Conservation (phyloP, 331 rosid genomes). For the Erythrophleum ivorense region DNA sequence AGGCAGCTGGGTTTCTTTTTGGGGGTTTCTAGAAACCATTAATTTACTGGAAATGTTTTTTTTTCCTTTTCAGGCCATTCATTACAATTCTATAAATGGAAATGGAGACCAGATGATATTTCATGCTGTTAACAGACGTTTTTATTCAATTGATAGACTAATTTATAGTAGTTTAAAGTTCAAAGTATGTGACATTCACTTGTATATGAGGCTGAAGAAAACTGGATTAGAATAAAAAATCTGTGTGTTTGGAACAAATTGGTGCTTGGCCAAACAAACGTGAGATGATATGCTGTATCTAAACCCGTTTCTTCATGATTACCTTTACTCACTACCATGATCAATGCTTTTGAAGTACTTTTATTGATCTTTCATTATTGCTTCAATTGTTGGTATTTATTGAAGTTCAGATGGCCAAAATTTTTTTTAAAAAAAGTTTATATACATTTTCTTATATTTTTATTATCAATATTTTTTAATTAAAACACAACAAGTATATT, state of each 20-base stretch:
- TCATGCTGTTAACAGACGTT: slow-evolving; percentile 24
- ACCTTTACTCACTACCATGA: too few species aligned
- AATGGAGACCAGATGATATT: slow-evolving; percentile 33
- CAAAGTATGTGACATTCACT: not conserved
- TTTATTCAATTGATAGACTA: slow-evolving; percentile 32
- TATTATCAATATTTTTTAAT: too few species aligned
- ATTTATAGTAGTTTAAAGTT: slow-evolving; percentile 5
- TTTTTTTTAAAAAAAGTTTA: too few species aligned
- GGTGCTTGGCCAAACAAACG: not conserved
- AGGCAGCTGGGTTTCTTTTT: slow-evolving; percentile 90
- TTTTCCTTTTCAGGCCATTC: slow-evolving; percentile 22
- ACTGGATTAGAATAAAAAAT: not conserved
- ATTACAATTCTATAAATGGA: slow-evolving; percentile 35
- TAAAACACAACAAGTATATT: too few species aligned
- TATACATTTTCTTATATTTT: too few species aligned
- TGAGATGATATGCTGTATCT: too few species aligned
- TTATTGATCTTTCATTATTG: too few species aligned
- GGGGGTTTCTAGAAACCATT: slow-evolving; percentile 54
- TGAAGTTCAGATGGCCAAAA: too few species aligned
- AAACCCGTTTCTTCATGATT: not conserved
- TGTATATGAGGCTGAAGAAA: not conserved
- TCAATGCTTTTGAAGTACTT: too few species aligned
- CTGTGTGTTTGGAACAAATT: not conserved
- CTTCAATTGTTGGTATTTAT: too few species aligned
- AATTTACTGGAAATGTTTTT: slow-evolving; percentile 35